A percentile compares a stretch with the other conserved stretches of the same genome.
Evolutionary conservation across 345 rosid genomes (phyloP).

Genomic region (Lumnitzera littorea): DNA sequence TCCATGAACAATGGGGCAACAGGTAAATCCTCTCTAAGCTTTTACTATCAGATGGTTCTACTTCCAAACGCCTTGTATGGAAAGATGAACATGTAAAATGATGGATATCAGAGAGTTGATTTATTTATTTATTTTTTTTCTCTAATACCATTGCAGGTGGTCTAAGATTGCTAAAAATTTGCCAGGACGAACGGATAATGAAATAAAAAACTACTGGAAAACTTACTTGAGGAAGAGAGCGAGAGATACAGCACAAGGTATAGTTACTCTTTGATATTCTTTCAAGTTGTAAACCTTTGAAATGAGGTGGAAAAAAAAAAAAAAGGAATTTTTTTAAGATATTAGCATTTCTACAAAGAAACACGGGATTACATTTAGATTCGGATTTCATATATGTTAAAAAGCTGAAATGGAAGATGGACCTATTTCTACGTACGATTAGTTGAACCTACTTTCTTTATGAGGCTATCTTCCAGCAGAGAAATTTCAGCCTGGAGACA

Average conservation of each 20-base stretch:
- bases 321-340: too few relatives aligned
- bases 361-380: too few relatives aligned
- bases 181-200: constrained; percentile 74
- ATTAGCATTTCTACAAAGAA: not conserved
- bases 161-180: constrained; percentile 54
- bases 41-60: not conserved
- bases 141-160: constrained; percentile 29
- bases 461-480: too few relatives aligned
- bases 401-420: too few relatives aligned
- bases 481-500: too few relatives aligned
- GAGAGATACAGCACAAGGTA: constrained; percentile 32
- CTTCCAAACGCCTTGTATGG: not conserved
- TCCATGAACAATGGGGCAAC: constrained; percentile 68
- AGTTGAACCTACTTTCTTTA: too few relatives aligned
- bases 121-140: not conserved
- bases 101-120: not conserved
- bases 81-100: not conserved
- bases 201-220: constrained; percentile 71
- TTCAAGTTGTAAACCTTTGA: not conserved
- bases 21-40: constrained; percentile 27
- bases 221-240: constrained; percentile 45
- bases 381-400: too few relatives aligned
- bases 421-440: too few relatives aligned
- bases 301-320: too few relatives aligned
- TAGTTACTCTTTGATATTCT: not conserved